Percentiles rank a stretch among this genome's conserved stretches.
Evolutionary conservation across 1,284 basidiomycete genomes (phyloP).

Genomic region (Garcileccinum viscosum): DNA sequence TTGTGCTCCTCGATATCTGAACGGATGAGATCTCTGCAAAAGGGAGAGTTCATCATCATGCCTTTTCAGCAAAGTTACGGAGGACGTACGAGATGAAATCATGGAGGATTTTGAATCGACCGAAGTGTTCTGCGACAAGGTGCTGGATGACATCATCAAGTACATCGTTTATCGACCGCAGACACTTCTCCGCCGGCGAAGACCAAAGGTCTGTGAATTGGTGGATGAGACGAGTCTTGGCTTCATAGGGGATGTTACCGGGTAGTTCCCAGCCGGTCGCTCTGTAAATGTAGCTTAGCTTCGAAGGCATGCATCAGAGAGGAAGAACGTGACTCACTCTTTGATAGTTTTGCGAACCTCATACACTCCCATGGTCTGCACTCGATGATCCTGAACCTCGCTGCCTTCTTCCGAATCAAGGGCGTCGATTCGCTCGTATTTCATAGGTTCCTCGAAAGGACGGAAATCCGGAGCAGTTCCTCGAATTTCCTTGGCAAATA

Average conservation of each 20-base stretch:
- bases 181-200: conserved; percentile 46
- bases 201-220: conserved; percentile 49
- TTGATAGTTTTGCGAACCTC: conserved; percentile 41
- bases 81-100: conserved; percentile 36
- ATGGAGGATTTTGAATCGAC: conserved; percentile 38
- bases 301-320: not conserved
- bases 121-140: conserved; percentile 41
- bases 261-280: conserved; percentile 60
- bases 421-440: conserved; percentile 10
- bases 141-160: conserved; percentile 26
- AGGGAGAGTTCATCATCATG: not conserved
- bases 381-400: not conserved
- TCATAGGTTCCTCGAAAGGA: conserved; percentile 30
- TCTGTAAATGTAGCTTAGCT: conserved; percentile 34
- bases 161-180: conserved; percentile 40
- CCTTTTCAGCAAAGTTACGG: not conserved
- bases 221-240: conserved; percentile 49
- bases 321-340: conserved; percentile 30
- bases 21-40: conserved; percentile 27
- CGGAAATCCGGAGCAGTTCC: conserved; percentile 49
- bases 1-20: conserved; percentile 33
- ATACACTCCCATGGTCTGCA: conserved; percentile 30
- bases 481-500: conserved; percentile 45
- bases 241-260: conserved; percentile 55
- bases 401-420: conserved; percentile 16